These are phyloP conservation scores for Xylaria palmicola DNA, from an alignment of 495 filamentous ascomycete species.

Conservation along the genomic window DNA sequence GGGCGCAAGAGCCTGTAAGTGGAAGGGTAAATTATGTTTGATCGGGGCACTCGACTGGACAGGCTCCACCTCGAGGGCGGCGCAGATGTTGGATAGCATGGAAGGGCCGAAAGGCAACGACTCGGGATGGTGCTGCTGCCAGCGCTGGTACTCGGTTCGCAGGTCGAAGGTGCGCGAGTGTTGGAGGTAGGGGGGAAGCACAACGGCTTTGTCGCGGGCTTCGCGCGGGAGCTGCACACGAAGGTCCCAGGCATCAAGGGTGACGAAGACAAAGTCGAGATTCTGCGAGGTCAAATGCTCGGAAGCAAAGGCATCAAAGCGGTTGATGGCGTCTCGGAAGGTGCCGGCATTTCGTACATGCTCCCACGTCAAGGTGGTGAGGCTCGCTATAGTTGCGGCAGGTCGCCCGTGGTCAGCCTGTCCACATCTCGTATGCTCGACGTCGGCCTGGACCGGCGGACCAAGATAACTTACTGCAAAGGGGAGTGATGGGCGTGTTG, in stretches of 20 bases:
- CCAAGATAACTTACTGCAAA: slow-evolving; percentile 80
- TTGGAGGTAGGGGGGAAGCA: slow-evolving; percentile 93
- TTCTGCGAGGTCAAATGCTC: slow-evolving; percentile 83
- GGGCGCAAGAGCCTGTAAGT: slow-evolving; percentile 92
- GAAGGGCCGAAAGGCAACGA: slow-evolving; percentile 95
- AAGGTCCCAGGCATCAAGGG: slow-evolving; percentile 96
- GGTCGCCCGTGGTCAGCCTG: slow-evolving; percentile 6
- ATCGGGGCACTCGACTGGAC: slow-evolving; percentile 96
- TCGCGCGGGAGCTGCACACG: slow-evolving; percentile 96
- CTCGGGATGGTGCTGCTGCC: slow-evolving; percentile 97
- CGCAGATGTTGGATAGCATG: slow-evolving; percentile 91
- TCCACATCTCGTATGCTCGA: slow-evolving; percentile 21
- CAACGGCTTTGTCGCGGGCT: slow-evolving; percentile 95
- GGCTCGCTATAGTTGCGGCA: slow-evolving; percentile 63
- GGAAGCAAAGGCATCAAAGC: slow-evolving; percentile 87
- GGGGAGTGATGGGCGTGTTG: slow-evolving; percentile 96
- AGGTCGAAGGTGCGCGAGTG: slow-evolving; percentile 97
- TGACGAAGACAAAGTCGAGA: slow-evolving; percentile 96
- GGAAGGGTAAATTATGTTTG: slow-evolving; percentile 97
- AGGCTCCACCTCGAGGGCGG: slow-evolving; percentile 94
- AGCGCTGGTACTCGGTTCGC: slow-evolving; percentile 93
- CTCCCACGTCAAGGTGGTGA: slow-evolving; percentile 98
- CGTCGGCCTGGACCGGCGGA: slow-evolving; percentile 2
- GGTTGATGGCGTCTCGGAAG: slow-evolving; percentile 94
- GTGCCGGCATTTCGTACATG: slow-evolving; percentile 94